Conservation (phyloP, 2,329 filamentous ascomycete species). For the Lasiodiplodia sp. region DNA sequence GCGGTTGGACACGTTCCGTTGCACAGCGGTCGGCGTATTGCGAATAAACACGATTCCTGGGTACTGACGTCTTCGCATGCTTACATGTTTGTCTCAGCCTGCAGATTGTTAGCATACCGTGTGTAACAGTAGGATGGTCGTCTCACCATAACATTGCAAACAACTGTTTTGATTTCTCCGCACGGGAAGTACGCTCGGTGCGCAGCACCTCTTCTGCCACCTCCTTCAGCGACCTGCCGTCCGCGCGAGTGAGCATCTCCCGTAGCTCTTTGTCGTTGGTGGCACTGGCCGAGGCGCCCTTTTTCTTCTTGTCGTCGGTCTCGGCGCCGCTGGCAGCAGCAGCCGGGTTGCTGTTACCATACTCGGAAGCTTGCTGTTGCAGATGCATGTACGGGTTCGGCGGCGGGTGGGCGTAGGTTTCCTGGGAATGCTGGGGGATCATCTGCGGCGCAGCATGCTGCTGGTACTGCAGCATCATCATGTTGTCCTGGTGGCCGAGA, state of each 20-base stretch:
- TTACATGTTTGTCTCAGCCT: conserved; percentile 79
- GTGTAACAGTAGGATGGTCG: conserved; percentile 2
- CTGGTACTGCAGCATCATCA: conserved; percentile 26
- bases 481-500: conserved; percentile 14
- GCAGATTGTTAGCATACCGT: conserved; percentile 38
- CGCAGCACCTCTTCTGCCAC: conserved; percentile 79
- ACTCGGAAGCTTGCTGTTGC: conserved; percentile 19
- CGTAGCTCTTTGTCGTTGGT: conserved; percentile 85
- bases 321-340: conserved; percentile 29
- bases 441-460: conserved; percentile 26
- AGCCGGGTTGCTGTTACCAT: conserved; percentile 4
- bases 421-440: conserved; percentile 28
- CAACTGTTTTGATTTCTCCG: conserved; percentile 82
- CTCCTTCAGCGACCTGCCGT: conserved; percentile 71
- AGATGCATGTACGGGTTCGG: conserved; percentile 28
- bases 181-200: conserved; percentile 80
- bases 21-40: conserved; percentile 94
- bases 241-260: conserved; percentile 74
- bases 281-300: conserved; percentile 71
- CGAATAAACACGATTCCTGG: conserved; percentile 90
- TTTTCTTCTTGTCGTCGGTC: conserved; percentile 60
- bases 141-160: conserved; percentile 89
- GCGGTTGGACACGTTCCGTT: conserved; percentile 88
- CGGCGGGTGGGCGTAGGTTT: conserved; percentile 14
- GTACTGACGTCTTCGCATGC: conserved; percentile 83